These are phyloP conservation scores for Amanita jacksonii DNA, from an alignment of 768 basidiomycete species.

Conservation along the genomic window DNA sequence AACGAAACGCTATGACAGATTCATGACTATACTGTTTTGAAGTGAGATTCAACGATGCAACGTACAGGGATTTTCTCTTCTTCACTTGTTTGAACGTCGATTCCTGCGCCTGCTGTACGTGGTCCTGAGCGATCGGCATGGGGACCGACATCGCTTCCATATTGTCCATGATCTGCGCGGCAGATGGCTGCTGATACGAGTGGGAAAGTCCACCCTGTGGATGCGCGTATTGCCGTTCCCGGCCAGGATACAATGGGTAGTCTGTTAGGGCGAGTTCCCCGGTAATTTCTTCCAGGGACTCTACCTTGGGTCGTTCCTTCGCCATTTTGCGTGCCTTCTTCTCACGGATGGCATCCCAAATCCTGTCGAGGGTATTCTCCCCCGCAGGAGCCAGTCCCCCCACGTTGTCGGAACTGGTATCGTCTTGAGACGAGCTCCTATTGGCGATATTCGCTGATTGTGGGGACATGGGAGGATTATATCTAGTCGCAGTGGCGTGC, in stretches of 20 bases:
- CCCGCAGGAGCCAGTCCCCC: slow-evolving; percentile 1
- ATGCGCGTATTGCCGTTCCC: slow-evolving; percentile 19
- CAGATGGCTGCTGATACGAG: slow-evolving; percentile 2
- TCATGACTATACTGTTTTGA: no score
- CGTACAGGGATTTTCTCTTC: slow-evolving; percentile 60
- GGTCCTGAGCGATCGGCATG: slow-evolving; percentile 5
- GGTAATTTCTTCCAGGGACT: slow-evolving; percentile 46
- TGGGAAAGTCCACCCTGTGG: not conserved
- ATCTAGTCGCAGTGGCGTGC: slow-evolving; percentile 5
- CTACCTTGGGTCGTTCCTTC: slow-evolving; percentile 59
- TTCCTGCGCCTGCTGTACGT: slow-evolving; percentile 11
- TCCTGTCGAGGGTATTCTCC: slow-evolving; percentile 39
- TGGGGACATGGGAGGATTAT: not conserved
- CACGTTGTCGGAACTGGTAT: slow-evolving; percentile 28
- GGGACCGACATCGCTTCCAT: slow-evolving; percentile 6
- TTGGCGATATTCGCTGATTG: slow-evolving; percentile 18
- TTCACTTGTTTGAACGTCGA: slow-evolving; percentile 35
- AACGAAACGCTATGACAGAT: slow-evolving; percentile 60
- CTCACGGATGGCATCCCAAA: slow-evolving; percentile 61
- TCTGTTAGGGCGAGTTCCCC: slow-evolving; percentile 27
- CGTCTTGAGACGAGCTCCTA: slow-evolving; percentile 34
- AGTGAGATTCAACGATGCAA: slow-evolving; percentile 10
- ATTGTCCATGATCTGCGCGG: slow-evolving; percentile 4
- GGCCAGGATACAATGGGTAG: slow-evolving; percentile 22
- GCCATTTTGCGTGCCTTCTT: slow-evolving; percentile 61